These are phyloP conservation scores for Purpureocillium lavendulum DNA, from an alignment of 2,329 filamentous ascomycete genomes.

Conservation along the genomic window DNA sequence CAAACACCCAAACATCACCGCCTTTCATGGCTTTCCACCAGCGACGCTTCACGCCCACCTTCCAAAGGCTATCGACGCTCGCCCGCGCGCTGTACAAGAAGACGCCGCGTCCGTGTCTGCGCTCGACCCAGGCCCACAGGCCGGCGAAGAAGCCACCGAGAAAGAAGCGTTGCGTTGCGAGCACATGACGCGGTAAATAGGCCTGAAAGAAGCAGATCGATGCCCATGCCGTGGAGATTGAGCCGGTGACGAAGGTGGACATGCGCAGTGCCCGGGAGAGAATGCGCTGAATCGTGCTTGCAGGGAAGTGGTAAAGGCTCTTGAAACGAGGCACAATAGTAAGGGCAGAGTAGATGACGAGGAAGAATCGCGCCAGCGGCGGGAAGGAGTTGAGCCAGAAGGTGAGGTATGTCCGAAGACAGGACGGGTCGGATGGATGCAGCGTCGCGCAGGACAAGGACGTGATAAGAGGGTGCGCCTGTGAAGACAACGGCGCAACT, in stretches of 20 bases:
- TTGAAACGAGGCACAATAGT: slow-evolving; percentile 59
- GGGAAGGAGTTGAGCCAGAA: slow-evolving; percentile 85
- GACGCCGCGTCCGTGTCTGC: slow-evolving; percentile 52
- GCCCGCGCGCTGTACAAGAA: slow-evolving; percentile 73
- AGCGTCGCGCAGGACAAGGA: slow-evolving; percentile 83
- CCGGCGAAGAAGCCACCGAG: slow-evolving; percentile 80
- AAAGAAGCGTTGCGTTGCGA: slow-evolving; percentile 84
- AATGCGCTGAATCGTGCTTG: slow-evolving; percentile 57
- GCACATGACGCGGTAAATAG: slow-evolving; percentile 62
- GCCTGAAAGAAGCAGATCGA: slow-evolving; percentile 83
- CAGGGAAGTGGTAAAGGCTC: slow-evolving; percentile 59
- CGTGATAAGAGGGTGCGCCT: slow-evolving; percentile 79
- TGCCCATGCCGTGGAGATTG: slow-evolving; percentile 83
- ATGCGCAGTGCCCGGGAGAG: slow-evolving; percentile 63
- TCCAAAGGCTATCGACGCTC: slow-evolving; percentile 82
- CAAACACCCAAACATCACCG: slow-evolving; percentile 79
- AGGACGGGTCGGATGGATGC: slow-evolving; percentile 82
- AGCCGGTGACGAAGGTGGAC: slow-evolving; percentile 65
- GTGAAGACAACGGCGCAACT: slow-evolving; percentile 70
- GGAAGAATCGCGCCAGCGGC: slow-evolving; percentile 66
- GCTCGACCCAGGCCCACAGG: slow-evolving; percentile 73
- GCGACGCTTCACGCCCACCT: slow-evolving; percentile 82
- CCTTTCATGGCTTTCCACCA: slow-evolving; percentile 80
- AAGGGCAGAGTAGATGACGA: slow-evolving; percentile 64
- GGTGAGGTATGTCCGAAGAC: slow-evolving; percentile 75